phyloP scores from a whole-genome alignment of 2,329 filamentous ascomycete genomes.

The Calonectria naviculata region DNA sequence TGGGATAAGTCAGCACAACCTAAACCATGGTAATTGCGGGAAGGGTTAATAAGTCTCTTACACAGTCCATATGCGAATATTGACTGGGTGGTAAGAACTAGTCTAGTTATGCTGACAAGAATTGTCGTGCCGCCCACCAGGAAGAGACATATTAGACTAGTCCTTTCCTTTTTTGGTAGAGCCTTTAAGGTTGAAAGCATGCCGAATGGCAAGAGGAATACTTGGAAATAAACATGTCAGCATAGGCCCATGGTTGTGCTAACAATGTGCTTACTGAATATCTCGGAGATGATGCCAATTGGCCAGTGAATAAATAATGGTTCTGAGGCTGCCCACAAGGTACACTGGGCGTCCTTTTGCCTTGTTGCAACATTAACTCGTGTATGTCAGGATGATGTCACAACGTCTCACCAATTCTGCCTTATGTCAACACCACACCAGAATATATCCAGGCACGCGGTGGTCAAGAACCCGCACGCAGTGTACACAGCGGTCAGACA shows the following conservation, averaged over 20 bases:
- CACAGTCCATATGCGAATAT: background rate
- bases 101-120: background rate
- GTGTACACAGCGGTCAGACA: background rate
- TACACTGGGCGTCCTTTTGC: background rate
- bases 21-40: no score
- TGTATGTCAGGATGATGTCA: background rate
- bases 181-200: background rate
- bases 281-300: background rate
- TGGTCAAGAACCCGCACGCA: background rate
- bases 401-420: background rate
- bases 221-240: background rate
- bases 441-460: background rate
- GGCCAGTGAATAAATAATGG: background rate
- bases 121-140: background rate
- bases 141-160: background rate
- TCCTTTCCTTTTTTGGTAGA: background rate
- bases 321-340: background rate
- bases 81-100: background rate
- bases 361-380: background rate
- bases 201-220: background rate
- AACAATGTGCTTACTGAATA: background rate
- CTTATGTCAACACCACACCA: background rate
- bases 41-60: background rate
- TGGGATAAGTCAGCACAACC: background rate
- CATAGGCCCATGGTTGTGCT: no score